A percentile compares a stretch with the other conserved stretches of the same genome.
phyloP scores from a whole-genome alignment of 148 eudicot genomes.

The Nyssa sinensis region DNA sequence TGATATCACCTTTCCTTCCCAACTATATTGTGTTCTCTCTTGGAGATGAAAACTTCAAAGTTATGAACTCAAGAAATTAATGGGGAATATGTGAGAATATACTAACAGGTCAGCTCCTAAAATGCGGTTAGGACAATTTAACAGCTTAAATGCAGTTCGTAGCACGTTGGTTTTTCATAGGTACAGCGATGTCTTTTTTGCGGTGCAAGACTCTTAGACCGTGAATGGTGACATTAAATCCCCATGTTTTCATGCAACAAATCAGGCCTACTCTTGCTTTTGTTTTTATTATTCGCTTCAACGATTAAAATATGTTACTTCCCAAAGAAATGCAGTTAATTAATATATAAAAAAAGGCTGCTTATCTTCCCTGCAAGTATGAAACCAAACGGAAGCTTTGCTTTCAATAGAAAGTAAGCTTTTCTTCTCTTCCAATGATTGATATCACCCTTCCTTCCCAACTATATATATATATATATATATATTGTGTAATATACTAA shows the following conservation, averaged over 20 bases:
- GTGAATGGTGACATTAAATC: no score
- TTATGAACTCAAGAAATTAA: no score
- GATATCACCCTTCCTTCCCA: not conserved
- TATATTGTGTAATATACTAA: constrained; percentile 15
- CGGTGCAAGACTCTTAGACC: no score
- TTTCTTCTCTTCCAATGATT: constrained; percentile 1
- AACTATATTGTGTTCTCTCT: not conserved
- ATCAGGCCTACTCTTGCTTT: constrained; percentile 10
- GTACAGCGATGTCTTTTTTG: constrained; percentile 1
- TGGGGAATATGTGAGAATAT: constrained; percentile 17
- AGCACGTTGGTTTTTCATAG: constrained; percentile 8
- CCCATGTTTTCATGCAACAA: constrained; percentile 14
- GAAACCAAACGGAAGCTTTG: constrained; percentile 19
- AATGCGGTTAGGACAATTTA: not conserved
- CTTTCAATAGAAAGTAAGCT: constrained; percentile 18
- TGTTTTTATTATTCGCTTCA: not conserved
- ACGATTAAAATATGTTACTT: not conserved
- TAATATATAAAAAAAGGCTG: not conserved
- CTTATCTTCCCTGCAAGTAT: constrained; percentile 18
- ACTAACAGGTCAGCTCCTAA: constrained; percentile 10
- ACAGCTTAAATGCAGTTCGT: not conserved
- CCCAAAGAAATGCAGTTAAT: not conserved
- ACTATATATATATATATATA: no score
- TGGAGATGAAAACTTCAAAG: no score
- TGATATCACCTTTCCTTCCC: not conserved